Evolutionary conservation across 768 basidiomycete genomes (phyloP).

Genomic region (Paxillus involutus): DNA sequence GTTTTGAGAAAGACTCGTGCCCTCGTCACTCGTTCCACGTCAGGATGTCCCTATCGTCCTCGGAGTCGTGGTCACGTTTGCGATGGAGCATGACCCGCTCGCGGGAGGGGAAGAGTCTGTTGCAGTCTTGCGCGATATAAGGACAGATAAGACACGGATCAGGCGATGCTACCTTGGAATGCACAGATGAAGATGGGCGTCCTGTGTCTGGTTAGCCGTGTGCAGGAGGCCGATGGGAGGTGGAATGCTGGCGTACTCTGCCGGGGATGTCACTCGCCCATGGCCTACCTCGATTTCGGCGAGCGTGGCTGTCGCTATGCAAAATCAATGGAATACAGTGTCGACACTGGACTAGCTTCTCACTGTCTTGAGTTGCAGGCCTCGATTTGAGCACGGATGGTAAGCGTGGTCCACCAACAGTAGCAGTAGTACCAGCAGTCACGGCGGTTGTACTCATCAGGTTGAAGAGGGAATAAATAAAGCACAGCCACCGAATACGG

Average conservation of each 20-base stretch:
- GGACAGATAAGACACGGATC: background rate
- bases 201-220: constrained; percentile 35
- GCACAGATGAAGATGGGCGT: constrained; percentile 83
- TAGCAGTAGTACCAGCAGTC: too few species aligned
- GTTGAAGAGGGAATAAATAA: too few species aligned
- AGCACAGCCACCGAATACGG: too few species aligned
- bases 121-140: constrained; percentile 48
- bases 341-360: background rate
- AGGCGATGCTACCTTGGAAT: constrained; percentile 43
- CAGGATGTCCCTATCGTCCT: constrained; percentile 55
- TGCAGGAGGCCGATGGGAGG: background rate
- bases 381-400: constrained; percentile 34
- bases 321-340: background rate
- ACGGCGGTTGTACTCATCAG: too few species aligned
- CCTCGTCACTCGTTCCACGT: constrained; percentile 67
- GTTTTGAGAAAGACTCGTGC: background rate
- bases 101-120: constrained; percentile 68
- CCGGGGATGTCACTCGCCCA: constrained; percentile 62
- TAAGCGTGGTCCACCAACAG: constrained; percentile 23
- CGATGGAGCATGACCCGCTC: constrained; percentile 71
- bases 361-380: constrained; percentile 33
- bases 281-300: constrained; percentile 53
- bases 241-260: constrained; percentile 48
- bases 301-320: constrained; percentile 49
- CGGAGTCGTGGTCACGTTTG: constrained; percentile 67